These are phyloP conservation scores for Tripterygium wilfordii DNA, from an alignment of 177 flowering plant genomes.

Conservation along the genomic window DNA sequence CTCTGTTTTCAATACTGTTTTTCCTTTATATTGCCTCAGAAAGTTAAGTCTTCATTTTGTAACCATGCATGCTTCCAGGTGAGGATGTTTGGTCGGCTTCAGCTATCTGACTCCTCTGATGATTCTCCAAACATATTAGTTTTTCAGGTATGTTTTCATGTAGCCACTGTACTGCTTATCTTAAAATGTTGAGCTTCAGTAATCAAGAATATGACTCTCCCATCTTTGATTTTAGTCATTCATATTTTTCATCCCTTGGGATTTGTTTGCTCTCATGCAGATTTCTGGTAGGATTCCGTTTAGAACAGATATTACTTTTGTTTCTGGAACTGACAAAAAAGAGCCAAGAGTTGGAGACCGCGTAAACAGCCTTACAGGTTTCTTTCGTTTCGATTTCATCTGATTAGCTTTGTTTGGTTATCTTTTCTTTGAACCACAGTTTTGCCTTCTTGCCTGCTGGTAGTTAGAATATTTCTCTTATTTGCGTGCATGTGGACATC, in stretches of 20 bases:
- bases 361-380: conserved; percentile 70
- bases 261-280: too few species aligned
- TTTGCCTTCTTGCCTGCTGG: too few species aligned
- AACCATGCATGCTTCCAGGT: conserved; percentile 28
- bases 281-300: conserved; percentile 70
- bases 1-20: too few species aligned
- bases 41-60: conserved; percentile 5
- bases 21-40: too few species aligned
- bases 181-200: too few species aligned
- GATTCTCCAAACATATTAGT: conserved; percentile 65
- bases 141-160: conserved; percentile 60
- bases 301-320: conserved; percentile 61
- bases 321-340: conserved; percentile 56
- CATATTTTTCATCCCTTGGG: too few species aligned
- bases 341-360: conserved; percentile 62
- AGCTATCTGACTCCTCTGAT: conserved; percentile 69
- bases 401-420: not conserved
- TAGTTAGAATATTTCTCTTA: too few species aligned
- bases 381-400: conserved; percentile 4
- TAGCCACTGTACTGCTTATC: too few species aligned
- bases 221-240: too few species aligned
- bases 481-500: too few species aligned
- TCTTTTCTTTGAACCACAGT: not conserved
- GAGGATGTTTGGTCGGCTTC: conserved; percentile 49
- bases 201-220: too few species aligned